phyloP scores from a whole-genome alignment of 2,329 filamentous ascomycete genomes.

The Fusarium ramigenum region DNA sequence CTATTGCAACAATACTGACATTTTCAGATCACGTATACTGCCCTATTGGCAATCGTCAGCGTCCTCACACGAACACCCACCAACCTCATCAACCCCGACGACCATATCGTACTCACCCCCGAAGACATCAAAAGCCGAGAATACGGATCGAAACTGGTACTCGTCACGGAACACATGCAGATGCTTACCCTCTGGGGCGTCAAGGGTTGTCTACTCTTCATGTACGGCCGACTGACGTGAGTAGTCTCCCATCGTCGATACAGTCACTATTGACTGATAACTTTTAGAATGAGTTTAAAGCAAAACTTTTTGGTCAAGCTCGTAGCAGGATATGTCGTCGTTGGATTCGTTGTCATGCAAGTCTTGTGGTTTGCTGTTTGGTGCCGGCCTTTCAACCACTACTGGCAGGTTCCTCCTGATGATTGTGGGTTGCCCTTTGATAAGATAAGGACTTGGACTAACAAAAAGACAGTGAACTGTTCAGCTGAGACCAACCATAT shows the following conservation, averaged over 20 bases:
- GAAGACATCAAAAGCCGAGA: conserved; percentile 53
- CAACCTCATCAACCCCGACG: conserved; percentile 63
- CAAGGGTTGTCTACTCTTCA: conserved; percentile 62
- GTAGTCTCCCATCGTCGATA: conserved; percentile 13
- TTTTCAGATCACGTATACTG: conserved; percentile 29
- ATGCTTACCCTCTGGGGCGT: conserved; percentile 64
- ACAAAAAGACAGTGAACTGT: conserved; percentile 47
- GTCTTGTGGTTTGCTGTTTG: conserved; percentile 59
- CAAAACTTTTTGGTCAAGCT: conserved; percentile 56
- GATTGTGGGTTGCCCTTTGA: conserved; percentile 47
- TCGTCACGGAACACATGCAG: conserved; percentile 69
- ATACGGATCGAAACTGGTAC: conserved; percentile 67
- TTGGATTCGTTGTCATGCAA: conserved; percentile 58
- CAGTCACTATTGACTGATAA: accelerated
- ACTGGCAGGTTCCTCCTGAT: conserved; percentile 57
- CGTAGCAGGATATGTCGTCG: conserved; percentile 55
- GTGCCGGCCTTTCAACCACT: conserved; percentile 62
- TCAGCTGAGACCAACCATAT: conserved; percentile 64
- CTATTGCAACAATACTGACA: background rate
- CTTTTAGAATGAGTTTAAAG: conserved; percentile 51
- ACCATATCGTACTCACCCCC: conserved; percentile 57
- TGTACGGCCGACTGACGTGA: conserved; percentile 63
- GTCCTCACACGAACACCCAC: conserved; percentile 54
- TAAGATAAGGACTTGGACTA: background rate
- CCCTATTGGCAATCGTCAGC: conserved; percentile 35